Base-by-base conservation (phyloP, 257 asterid species). In the Ophiorrhiza pumila region DNA sequence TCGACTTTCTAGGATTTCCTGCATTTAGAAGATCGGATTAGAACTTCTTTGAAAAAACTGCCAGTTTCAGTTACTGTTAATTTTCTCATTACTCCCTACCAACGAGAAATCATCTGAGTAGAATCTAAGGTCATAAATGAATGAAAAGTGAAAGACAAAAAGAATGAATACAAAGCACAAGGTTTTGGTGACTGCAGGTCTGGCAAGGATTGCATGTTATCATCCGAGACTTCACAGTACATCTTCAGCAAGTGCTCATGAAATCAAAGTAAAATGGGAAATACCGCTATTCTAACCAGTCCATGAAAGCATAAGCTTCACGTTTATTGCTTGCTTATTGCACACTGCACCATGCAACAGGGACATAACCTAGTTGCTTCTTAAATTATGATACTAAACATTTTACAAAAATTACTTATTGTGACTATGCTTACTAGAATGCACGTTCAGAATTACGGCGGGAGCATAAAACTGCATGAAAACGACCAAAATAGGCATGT, bases 1-100 rank as follows among this genome's bases (percentile, higher is more conserved):
- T 6, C 79, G 82, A 13, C 25, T 52, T 27, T 69, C 73, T 14
- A 79, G 75, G 29, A 88, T 86, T 72, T 82, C 84, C 96, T 90
- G 89, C 90, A 80, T 43, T 43, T 22, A 71, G 52, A 77, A 80
- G 20, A 66, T 52, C 25, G 43, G 39, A 2, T 2, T 20, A 53
- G 73, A 29, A 60, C 52, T 41, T 66, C 61, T 27, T 32, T 55
- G 25, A 4, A n/a, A n/a, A n/a, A n/a, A n/a, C n/a, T n/a, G n/a
- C n/a, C n/a, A n/a, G n/a, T n/a, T n/a, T n/a, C n/a, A n/a, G n/a
- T n/a, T 15, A 42, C 45, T 7, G 58, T 34, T 14, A 11, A 20
- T 22, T 34, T 56, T 50, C 43, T 20, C 73, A 32, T 31, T n/a
- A n/a, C 34, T 50, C 35, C 35, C 32, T 9, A 27, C 60, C 29